phyloP scores from a whole-genome alignment of 2,329 filamentous ascomycete species.

The Lachnellula cervina region DNA sequence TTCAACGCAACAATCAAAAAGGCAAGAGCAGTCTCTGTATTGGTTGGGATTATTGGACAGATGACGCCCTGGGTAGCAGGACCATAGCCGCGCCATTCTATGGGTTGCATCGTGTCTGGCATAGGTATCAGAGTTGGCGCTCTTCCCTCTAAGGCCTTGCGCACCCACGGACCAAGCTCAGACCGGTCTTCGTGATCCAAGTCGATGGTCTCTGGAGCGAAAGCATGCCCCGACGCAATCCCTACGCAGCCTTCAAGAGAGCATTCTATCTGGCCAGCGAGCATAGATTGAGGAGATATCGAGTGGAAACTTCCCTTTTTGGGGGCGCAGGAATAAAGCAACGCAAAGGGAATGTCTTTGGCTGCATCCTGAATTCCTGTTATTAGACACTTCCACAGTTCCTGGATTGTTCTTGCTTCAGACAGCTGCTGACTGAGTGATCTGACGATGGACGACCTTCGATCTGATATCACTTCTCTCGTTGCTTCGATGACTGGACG shows the following conservation, averaged over 20 bases:
- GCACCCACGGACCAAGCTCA: constrained; percentile 4
- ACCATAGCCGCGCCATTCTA: constrained; percentile 61
- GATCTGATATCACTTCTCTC: constrained; percentile 32
- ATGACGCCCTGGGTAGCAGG: constrained; percentile 60
- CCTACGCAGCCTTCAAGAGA: constrained; percentile 14
- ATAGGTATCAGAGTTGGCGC: constrained; percentile 5
- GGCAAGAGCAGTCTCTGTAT: constrained; percentile 59
- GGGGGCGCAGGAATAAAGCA: constrained; percentile 29
- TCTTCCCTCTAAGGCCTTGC: constrained; percentile 2
- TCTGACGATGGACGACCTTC: constrained; percentile 34
- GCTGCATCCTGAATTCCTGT: constrained; percentile 21
- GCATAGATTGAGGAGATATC: background rate
- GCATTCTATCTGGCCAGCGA: background rate
- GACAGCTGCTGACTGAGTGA: constrained; percentile 31
- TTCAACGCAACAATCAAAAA: constrained; percentile 68
- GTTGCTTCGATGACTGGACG: constrained; percentile 31
- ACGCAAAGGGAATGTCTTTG: constrained; percentile 29
- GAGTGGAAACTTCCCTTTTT: background rate
- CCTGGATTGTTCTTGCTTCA: constrained; percentile 27
- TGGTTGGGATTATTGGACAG: constrained; percentile 62
- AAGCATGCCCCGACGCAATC: constrained; percentile 4
- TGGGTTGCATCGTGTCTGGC: constrained; percentile 46
- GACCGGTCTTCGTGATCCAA: background rate
- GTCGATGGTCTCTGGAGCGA: constrained; percentile 8
- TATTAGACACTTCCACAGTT: constrained; percentile 30